Evolutionary conservation across 2,329 filamentous ascomycete species (phyloP).

Genomic region (Phialophora tarda): DNA sequence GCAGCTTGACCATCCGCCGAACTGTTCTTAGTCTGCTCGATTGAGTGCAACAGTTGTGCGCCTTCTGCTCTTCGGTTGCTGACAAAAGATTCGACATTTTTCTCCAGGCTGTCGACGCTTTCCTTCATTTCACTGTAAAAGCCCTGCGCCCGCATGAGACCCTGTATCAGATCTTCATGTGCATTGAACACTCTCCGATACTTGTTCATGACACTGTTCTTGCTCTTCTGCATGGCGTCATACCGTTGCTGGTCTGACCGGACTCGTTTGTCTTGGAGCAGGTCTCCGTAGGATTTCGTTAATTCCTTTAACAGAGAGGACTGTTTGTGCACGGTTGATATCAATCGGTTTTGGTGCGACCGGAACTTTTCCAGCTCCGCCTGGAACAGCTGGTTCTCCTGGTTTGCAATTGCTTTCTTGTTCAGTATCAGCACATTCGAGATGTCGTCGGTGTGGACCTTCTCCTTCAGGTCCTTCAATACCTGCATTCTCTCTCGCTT

Average conservation of each 20-base stretch:
- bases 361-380: constrained; percentile 97
- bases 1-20: constrained; percentile 69
- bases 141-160: constrained; percentile 82
- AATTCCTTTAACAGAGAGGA: constrained; percentile 92
- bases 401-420: constrained; percentile 93
- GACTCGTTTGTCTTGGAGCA: constrained; percentile 93
- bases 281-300: constrained; percentile 80
- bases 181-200: constrained; percentile 93
- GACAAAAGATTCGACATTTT: constrained; percentile 97
- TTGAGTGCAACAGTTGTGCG: constrained; percentile 83
- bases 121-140: constrained; percentile 98
- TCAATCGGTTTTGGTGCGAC: constrained; percentile 84
- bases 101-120: constrained; percentile 85
- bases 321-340: constrained; percentile 96
- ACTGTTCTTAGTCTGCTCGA: constrained; percentile 76
- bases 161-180: constrained; percentile 86
- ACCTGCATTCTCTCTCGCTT: constrained; percentile 92
- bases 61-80: constrained; percentile 92
- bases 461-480: constrained; percentile 95
- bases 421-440: constrained; percentile 96
- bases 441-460: constrained; percentile 92
- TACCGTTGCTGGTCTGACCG: constrained; percentile 94
- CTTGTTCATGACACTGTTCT: constrained; percentile 77
- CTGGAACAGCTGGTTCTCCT: constrained; percentile 90
- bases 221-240: constrained; percentile 82